Evolutionary conservation across 2,329 filamentous ascomycete species (phyloP).

Genomic region (Thelonectria rubi): DNA sequence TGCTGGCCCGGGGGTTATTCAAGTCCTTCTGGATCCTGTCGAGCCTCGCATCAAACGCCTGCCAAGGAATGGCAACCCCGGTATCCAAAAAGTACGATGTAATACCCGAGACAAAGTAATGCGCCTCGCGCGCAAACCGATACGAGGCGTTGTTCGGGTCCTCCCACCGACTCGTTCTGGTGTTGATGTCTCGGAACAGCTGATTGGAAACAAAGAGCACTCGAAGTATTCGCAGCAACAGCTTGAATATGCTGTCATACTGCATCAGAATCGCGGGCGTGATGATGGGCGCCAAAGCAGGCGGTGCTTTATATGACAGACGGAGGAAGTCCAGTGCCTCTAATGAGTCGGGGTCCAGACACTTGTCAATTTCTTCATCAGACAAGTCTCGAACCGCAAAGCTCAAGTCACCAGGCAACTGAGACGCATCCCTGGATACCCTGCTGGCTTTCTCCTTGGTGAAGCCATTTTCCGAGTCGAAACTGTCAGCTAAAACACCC

Average conservation of each 20-base stretch:
- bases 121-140: slow-evolving; percentile 78
- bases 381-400: slow-evolving; percentile 87
- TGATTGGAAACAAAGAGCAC: slow-evolving; percentile 80
- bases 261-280: slow-evolving; percentile 75
- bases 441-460: slow-evolving; percentile 39
- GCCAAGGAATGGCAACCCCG: slow-evolving; percentile 79
- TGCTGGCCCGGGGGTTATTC: slow-evolving; percentile 51
- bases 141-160: slow-evolving; percentile 52
- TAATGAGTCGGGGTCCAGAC: slow-evolving; percentile 83
- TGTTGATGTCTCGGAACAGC: slow-evolving; percentile 67
- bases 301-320: slow-evolving; percentile 82
- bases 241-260: slow-evolving; percentile 86
- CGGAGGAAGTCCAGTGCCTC: slow-evolving; percentile 94
- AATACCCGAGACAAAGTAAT: slow-evolving; percentile 79
- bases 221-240: slow-evolving; percentile 78
- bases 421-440: slow-evolving; percentile 44
- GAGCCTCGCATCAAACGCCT: slow-evolving; percentile 72
- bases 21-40: slow-evolving; percentile 69
- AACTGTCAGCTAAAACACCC: slow-evolving; percentile 83
- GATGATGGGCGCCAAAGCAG: slow-evolving; percentile 76
- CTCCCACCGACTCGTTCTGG: slow-evolving; percentile 47
- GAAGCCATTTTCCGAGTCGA: slow-evolving; percentile 50
- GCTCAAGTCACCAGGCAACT: slow-evolving; percentile 74
- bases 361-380: slow-evolving; percentile 80
- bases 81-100: slow-evolving; percentile 82